Evolutionary conservation across 495 filamentous ascomycete species (phyloP).

Genomic region (Aspergillus nanangensis): DNA sequence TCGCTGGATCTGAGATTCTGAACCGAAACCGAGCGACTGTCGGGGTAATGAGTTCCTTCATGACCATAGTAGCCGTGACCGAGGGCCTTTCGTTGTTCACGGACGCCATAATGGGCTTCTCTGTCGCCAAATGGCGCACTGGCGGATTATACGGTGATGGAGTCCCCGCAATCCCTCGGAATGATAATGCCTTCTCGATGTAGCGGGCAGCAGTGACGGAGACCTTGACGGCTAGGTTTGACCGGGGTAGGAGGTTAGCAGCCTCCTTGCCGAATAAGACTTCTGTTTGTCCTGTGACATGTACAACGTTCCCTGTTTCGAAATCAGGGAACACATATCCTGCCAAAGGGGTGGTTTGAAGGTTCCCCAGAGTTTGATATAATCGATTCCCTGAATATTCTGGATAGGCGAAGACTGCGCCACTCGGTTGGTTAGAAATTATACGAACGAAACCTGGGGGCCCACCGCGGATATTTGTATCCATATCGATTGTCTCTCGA

Average conservation of each 20-base stretch:
- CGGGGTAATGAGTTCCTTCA: slow-evolving; percentile 55
- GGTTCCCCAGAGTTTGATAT: slow-evolving; percentile 77
- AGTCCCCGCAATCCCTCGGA: slow-evolving; percentile 56
- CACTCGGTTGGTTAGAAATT: slow-evolving; percentile 40
- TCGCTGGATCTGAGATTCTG: slow-evolving; percentile 40
- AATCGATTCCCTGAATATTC: slow-evolving; percentile 80
- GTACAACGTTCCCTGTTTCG: slow-evolving; percentile 63
- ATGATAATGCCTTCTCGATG: slow-evolving; percentile 58
- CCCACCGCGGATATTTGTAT: slow-evolving; percentile 80
- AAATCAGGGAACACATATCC: slow-evolving; percentile 69
- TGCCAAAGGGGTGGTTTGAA: slow-evolving; percentile 57
- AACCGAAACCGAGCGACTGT: slow-evolving; percentile 62
- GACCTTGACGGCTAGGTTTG: slow-evolving; percentile 68
- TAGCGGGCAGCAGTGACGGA: slow-evolving; percentile 54
- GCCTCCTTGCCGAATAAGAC: slow-evolving; percentile 61
- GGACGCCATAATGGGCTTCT: slow-evolving; percentile 29
- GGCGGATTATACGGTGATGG: slow-evolving; percentile 69
- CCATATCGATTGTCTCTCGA: slow-evolving; percentile 63
- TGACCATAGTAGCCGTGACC: slow-evolving; percentile 47
- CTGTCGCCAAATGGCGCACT: slow-evolving; percentile 49
- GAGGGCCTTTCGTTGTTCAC: slow-evolving; percentile 15
- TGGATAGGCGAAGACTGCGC: slow-evolving; percentile 60
- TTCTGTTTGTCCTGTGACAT: slow-evolving; percentile 62
- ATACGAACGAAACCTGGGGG: slow-evolving; percentile 69
- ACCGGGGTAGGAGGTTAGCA: slow-evolving; percentile 54